These are phyloP conservation scores for Cymbopogon flexuosus DNA, from an alignment of 202 grass and related monocot genomes.

Conservation along the genomic window DNA sequence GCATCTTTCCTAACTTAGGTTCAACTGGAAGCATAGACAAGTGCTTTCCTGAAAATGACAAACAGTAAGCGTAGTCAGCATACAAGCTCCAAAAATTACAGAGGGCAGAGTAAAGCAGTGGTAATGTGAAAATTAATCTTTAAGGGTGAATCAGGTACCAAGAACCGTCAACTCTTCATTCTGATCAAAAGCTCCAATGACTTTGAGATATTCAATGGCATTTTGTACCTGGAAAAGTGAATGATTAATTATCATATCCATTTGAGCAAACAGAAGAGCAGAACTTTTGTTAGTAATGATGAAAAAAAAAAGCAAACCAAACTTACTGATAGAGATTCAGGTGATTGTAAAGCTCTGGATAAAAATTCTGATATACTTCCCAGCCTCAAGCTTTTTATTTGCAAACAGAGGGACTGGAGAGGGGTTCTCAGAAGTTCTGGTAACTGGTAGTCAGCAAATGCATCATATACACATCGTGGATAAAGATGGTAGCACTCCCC, in stretches of 20 bases:
- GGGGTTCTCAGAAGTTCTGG: conserved; percentile 95
- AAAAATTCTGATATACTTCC: conserved; percentile 96
- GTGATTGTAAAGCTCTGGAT: conserved; percentile 95
- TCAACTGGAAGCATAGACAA: conserved; percentile 97
- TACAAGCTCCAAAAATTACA: conserved; percentile 19
- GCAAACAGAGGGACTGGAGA: conserved; percentile 94
- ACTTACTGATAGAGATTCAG: conserved; percentile 84
- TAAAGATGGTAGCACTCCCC: conserved; percentile 98
- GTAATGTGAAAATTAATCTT: conserved; percentile 10
- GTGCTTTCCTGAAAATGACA: conserved; percentile 64
- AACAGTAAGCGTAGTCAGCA: conserved; percentile 22
- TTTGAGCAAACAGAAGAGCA: background rate
- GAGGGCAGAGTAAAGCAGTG: conserved; percentile 3
- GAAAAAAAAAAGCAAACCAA: background rate
- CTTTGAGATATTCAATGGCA: conserved; percentile 95
- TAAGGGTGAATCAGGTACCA: conserved; percentile 43
- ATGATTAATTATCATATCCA: conserved; percentile 22
- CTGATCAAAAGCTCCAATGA: conserved; percentile 89
- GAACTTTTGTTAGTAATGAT: background rate
- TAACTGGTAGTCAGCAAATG: conserved; percentile 92
- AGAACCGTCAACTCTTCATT: conserved; percentile 93
- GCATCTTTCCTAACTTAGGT: conserved; percentile 99
- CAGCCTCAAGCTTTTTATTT: conserved; percentile 96
- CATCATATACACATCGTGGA: conserved; percentile 80
- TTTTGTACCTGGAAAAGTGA: conserved; percentile 78